These are phyloP conservation scores for Galerina sulciceps DNA, from an alignment of 768 basidiomycete species.

Conservation along the genomic window DNA sequence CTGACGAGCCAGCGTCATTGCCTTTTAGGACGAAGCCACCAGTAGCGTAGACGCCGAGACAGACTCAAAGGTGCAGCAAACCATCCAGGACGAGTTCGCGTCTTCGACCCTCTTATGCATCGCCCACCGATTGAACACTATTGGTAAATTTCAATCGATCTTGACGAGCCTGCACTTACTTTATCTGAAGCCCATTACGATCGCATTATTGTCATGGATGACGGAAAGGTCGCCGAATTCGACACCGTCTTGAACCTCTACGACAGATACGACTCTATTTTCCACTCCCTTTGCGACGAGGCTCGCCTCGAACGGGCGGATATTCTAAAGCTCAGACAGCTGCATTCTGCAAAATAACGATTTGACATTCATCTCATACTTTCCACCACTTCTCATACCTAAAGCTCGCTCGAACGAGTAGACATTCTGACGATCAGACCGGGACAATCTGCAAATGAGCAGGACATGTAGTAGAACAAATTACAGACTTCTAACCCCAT, in stretches of 20 bases:
- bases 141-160: constrained; percentile 37
- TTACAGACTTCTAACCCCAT: not conserved
- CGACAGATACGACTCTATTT: constrained; percentile 64
- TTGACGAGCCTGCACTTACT: constrained; percentile 1
- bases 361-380: not conserved
- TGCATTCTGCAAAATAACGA: constrained; percentile 22
- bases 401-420: constrained; percentile 56
- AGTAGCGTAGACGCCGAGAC: constrained; percentile 67
- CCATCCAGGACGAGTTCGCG: constrained; percentile 65
- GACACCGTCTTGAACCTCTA: constrained; percentile 74
- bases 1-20: not conserved
- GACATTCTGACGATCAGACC: constrained; percentile 59
- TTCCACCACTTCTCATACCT: too few relatives aligned
- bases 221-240: constrained; percentile 70
- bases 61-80: constrained; percentile 62
- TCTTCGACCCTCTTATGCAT: constrained; percentile 59
- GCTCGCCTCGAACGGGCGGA: constrained; percentile 59
- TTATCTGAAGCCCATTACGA: constrained; percentile 58
- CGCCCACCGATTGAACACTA: constrained; percentile 62
- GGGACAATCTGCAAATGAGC: constrained; percentile 24
- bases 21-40: constrained; percentile 61
- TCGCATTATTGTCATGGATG: constrained; percentile 74
- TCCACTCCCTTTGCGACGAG: constrained; percentile 72
- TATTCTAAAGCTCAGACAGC: constrained; percentile 54
- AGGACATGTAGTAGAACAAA: too few relatives aligned